Percentiles rank a stretch among this genome's conserved stretches.
Conservation (phyloP, 228 moss, liverwort and hornwort genomes). For the Sphagnum fallax region DNA sequence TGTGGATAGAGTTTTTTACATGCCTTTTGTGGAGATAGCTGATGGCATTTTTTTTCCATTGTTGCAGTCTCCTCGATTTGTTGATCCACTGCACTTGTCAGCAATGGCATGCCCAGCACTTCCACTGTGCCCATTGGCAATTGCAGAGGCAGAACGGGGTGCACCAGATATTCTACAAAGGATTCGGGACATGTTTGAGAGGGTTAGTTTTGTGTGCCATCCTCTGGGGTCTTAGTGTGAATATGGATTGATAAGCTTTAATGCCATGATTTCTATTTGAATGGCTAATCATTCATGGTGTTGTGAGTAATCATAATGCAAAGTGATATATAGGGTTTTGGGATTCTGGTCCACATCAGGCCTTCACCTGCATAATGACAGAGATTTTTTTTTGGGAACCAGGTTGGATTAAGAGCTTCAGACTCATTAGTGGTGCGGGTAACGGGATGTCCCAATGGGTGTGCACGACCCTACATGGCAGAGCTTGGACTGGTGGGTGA, state of each 20-base stretch:
- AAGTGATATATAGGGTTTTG: too few species aligned
- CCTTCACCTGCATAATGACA: too few species aligned
- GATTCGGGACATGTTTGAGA: conserved; percentile 72
- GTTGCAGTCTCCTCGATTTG: conserved; percentile 53
- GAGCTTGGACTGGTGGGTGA: conserved; percentile 95
- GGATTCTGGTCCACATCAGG: too few species aligned
- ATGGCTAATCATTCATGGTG: too few species aligned
- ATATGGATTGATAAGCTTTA: neutral
- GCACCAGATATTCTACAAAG: conserved; percentile 79
- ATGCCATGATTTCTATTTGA: too few species aligned
- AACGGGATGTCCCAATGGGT: conserved; percentile 96
- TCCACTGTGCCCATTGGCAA: conserved; percentile 90
- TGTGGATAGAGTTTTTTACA: neutral
- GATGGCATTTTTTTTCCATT: neutral
- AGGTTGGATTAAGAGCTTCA: conserved; percentile 76
- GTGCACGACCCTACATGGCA: conserved; percentile 95
- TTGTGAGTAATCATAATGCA: too few species aligned
- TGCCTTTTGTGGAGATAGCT: neutral
- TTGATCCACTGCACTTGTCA: conserved; percentile 72
- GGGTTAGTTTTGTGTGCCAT: conserved; percentile 30
- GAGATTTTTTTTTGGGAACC: neutral
- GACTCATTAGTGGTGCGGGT: conserved; percentile 84
- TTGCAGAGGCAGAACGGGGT: conserved; percentile 92
- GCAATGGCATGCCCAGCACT: conserved; percentile 92
- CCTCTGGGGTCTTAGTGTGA: neutral